Evolutionary conservation across 2,329 filamentous ascomycete genomes (phyloP), one percentile per base, ranked within the genome.

Genomic region (Emericellopsis atlantica): DNA sequence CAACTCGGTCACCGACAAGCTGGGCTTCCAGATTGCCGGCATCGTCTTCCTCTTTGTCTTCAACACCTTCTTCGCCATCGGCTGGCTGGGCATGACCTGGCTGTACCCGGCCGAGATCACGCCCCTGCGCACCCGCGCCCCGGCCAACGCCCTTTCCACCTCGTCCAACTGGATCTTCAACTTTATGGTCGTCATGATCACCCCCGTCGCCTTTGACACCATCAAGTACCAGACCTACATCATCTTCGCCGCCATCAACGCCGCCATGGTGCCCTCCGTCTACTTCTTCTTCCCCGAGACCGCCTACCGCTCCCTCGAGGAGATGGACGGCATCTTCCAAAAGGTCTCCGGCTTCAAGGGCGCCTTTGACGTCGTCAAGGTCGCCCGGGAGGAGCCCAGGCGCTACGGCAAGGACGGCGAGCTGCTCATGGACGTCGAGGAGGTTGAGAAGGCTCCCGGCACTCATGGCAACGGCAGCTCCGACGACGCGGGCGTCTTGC

Each of bases 221-320:
- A 81, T 81, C 45, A 55, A 59, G 14, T 72, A 74, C 58, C 63
- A 74, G 49, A 80, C 76, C 0, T 81, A 81, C 55, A 72, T 75
- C 50, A 73, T 83, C 48, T 83, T 82, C 50, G 77, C 77, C 10
- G 67, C 77, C 36, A 77, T 81, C 59, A 81, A 81, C 53, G 68
- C 70, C 46, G 61, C 71, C 48, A 76, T 78, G 53, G 65, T 77
- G 0, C 74, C 74, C 0, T 61, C 58, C 4, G 63, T 76, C 21
- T 79, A 75, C 54, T 72, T 75, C 57, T 77, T 77, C 62, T 80
- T 74, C 57, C 77, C 77, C 1, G 78, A 81, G 56, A 81, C 78
- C 9, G 72, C 72, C 1, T 75, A 75, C 51, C 67, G 77, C 33
- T 74, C 70, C 2, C 67, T 82, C 16, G 77, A 82, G 54, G 77